These are phyloP conservation scores for Cajanus cajan DNA, from an alignment of 306 rosid species.

Conservation along the genomic window DNA sequence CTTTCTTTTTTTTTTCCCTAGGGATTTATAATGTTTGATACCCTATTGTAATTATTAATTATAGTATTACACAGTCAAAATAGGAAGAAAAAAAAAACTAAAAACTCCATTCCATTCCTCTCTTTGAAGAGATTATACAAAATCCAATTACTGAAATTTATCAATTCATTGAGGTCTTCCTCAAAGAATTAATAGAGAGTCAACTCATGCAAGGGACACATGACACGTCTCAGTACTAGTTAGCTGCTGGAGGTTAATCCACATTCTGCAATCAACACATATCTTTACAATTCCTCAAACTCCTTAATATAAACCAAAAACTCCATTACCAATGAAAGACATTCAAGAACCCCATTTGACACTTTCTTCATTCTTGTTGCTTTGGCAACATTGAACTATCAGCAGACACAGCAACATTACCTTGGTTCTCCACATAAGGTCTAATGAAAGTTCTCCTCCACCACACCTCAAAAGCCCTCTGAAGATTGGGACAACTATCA, in stretches of 20 bases:
- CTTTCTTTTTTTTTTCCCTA: too few relatives aligned
- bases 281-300: conserved; percentile 30
- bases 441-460: conserved; percentile 92
- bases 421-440: conserved; percentile 64
- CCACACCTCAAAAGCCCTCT: conserved; percentile 97
- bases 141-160: conserved; percentile 21
- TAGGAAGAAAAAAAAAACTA: neutral
- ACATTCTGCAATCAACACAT: conserved; percentile 21
- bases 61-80: neutral
- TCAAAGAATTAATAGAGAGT: conserved; percentile 2
- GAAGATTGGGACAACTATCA: conserved; percentile 95
- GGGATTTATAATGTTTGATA: neutral
- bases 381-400: conserved; percentile 46
- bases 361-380: conserved; percentile 25
- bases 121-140: conserved; percentile 27
- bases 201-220: conserved; percentile 27
- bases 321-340: conserved; percentile 9
- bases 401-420: conserved; percentile 44
- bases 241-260: conserved; percentile 36
- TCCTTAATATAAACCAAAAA: neutral
- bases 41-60: neutral
- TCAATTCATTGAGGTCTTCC: conserved; percentile 24
- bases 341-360: neutral
- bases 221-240: conserved; percentile 5
- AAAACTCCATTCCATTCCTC: conserved; percentile 28